Base-by-base conservation (phyloP, 2,329 filamentous ascomycete genomes). In the Fusarium dimerum region DNA sequence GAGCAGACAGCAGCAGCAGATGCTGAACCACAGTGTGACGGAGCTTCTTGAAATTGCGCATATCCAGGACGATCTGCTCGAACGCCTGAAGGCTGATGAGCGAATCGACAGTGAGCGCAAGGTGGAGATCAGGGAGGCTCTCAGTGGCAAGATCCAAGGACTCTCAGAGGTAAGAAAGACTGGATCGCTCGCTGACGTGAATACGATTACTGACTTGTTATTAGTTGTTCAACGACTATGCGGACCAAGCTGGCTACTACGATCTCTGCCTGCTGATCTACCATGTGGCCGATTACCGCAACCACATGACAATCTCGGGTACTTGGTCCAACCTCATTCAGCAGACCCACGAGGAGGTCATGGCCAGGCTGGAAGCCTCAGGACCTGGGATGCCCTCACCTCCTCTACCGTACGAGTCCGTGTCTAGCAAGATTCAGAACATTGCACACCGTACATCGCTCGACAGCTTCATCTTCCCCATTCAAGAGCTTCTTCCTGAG, bases 201-300 rank as follows among this genome's bases (percentile, higher is more conserved):
- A n/a, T 26, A 7, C 26, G 15, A n/a, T 49, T 50, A 45, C 65
- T 67, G 47, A 69, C 53, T 26, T 13, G 26, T 20, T 16, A 29
- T 3, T 66, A 95, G 86, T 84, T 99, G n/a, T 99, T 91, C 76
- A 96, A 97, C 68, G 78, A 85, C 57, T 99, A 92, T 65, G 91
- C 92, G 50, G 92, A 97, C 67, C 87, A 90, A 66, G 94, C 91
- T 2, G 88, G 86, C 45, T 99, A 99, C 78, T 93, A 92, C 73
- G 94, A 97, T 68, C 83, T 99, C 46, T 96, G 90, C 68, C 83
- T 99, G 9, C 80, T 93, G 54, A 96, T 99, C 66, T 97, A 92
- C 76, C 88, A 95, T 70, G 84, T 88, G 1, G 93, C 93, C 43
- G 92, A 97, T 71, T 90, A 96, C 76, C 88, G 93, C 63, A 95